These are phyloP conservation scores for Actinomortierella ambigua DNA, from an alignment of 371 early-diverging fungal genomes.

Conservation along the genomic window DNA sequence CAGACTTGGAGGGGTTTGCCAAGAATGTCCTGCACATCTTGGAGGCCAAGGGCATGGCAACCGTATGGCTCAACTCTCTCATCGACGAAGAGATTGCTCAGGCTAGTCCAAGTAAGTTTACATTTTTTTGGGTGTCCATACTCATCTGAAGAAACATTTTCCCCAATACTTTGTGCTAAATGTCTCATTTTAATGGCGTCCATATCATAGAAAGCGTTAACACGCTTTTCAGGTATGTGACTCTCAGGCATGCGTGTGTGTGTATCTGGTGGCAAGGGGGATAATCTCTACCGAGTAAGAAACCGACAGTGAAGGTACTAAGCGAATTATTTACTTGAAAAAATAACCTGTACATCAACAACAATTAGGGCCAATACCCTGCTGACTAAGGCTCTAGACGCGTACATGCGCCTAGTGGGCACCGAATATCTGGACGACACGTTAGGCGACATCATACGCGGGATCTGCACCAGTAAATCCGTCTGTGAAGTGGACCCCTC, in stretches of 20 bases:
- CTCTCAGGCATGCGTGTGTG: no score
- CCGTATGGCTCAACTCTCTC: constrained; percentile 62
- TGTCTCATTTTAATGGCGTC: no score
- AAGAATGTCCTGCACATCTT: constrained; percentile 60
- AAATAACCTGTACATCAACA: no score
- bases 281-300: no score
- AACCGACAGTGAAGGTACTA: no score
- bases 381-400: constrained; percentile 80
- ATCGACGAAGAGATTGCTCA: constrained; percentile 65
- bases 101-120: constrained; percentile 48
- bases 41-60: constrained; percentile 50
- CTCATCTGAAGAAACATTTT: background rate
- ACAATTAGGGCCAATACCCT: constrained; percentile 76
- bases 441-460: constrained; percentile 65
- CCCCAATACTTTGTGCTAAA: background rate
- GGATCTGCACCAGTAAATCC: constrained; percentile 58
- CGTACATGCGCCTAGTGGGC: constrained; percentile 81
- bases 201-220: constrained; percentile 52
- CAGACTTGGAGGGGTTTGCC: constrained; percentile 62
- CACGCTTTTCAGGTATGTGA: constrained; percentile 53
- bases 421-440: constrained; percentile 73
- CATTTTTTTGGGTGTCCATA: no score
- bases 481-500: constrained; percentile 69
- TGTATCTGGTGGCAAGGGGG: no score
- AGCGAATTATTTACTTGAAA: no score